Evolutionary conservation across 345 rosid species (phyloP), one percentile per base, ranked within the genome.

Genomic region (Linum tenue): DNA sequence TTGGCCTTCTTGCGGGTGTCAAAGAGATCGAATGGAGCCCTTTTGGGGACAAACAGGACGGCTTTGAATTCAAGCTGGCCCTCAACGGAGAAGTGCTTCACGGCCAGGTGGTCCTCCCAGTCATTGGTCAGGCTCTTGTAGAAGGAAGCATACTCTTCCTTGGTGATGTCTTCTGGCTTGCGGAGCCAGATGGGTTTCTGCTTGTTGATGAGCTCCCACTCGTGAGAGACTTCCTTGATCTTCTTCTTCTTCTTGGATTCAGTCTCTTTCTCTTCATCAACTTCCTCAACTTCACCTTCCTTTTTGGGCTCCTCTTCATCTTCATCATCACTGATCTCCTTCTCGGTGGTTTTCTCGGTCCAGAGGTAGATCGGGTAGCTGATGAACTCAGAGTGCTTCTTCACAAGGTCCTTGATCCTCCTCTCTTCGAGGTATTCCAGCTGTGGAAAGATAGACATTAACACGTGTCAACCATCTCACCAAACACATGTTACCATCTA

Each of bases 41-140:
- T 81, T 70, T 83, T 88, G 0, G 97, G 96, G 0, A 85, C 96
- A 57, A 88, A 91, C 8, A 91, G 88, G 7, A 91, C 72, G 3
- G 94, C 97, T 73, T 86, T 91, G 59, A 91, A 91, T 22, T 91
- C 97, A 2, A 91, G 97, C 84, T 88, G 96, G 12, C 97, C 97
- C 64, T 91, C 97, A 5, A 91, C 96, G 0, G 96, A 82, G 82
- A 91, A 91, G 43, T 91, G 97, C 66, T 91, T 91, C 55, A 91
- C 96, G 0, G 94, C 95, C 0, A 91, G 79, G 60, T 91, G 90
- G 0, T 91, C 96, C 37, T 91, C 97, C 97, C 96, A 91, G 61
- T 91, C 96, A 55, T 86, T 91, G 15, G 87, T 81, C 76, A 91
- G 66, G 78, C 96, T 88, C 83, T 91, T 91, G 75, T 91, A 91